A percentile compares a stretch with the other conserved stretches of the same genome.
Conservation (phyloP, 768 basidiomycete genomes). For the Boletales sp. region DNA sequence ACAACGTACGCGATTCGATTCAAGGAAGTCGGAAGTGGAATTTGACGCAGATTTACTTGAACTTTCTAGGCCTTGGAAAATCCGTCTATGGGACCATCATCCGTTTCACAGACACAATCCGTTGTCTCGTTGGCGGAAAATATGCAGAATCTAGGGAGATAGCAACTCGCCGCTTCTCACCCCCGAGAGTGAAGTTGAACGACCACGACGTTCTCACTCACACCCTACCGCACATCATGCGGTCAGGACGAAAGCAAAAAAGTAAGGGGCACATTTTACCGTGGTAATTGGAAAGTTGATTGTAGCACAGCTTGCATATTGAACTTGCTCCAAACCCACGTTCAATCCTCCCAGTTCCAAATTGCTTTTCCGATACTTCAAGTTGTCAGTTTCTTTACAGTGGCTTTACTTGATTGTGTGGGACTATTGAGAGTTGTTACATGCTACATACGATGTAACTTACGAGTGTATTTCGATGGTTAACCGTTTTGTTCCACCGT, state of each 20-base stretch:
- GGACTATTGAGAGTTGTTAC: too few species aligned
- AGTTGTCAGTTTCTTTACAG: too few species aligned
- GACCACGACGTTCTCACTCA: neutral
- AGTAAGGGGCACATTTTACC: too few species aligned
- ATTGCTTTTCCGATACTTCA: too few species aligned
- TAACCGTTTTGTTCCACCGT: too few species aligned
- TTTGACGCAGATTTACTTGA: neutral
- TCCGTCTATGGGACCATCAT: neutral
- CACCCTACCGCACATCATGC: neutral
- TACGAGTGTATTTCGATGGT: too few species aligned
- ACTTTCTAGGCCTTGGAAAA: slow-evolving; percentile 12
- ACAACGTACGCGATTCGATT: slow-evolving; percentile 17
- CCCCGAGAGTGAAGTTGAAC: neutral
- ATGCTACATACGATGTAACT: too few species aligned
- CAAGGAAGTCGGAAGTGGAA: neutral
- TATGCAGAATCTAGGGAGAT: slow-evolving; percentile 21
- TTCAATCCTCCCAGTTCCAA: too few species aligned
- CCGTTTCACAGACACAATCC: slow-evolving; percentile 1
- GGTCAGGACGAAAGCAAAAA: too few species aligned
- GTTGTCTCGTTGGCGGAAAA: slow-evolving; percentile 12
- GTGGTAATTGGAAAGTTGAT: neutral
- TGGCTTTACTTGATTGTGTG: too few species aligned
- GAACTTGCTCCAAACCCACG: too few species aligned
- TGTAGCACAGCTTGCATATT: neutral
- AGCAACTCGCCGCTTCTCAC: neutral